Evolutionary conservation across 2,329 filamentous ascomycete genomes (phyloP).

Genomic region (Capronia coronata): DNA sequence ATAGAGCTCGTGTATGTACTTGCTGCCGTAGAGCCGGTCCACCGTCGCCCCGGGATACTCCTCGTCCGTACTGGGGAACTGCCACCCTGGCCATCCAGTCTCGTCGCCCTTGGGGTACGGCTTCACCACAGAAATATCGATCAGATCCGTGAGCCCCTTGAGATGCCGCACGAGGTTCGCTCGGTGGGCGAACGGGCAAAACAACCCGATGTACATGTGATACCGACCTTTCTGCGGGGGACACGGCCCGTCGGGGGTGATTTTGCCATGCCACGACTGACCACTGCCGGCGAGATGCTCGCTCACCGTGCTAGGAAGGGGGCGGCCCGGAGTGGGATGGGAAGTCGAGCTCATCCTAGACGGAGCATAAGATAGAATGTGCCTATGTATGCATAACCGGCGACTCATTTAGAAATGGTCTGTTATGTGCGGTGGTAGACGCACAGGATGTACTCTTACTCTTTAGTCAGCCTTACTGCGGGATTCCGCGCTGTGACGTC

Average conservation of each 20-base stretch:
- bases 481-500: not conserved
- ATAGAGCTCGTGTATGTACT: slow-evolving; percentile 57
- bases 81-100: slow-evolving; percentile 58
- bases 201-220: slow-evolving; percentile 54
- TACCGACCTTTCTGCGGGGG: slow-evolving; percentile 48
- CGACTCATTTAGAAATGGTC: no score
- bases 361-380: no score
- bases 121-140: slow-evolving; percentile 53
- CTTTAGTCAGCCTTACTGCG: no score
- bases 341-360: slow-evolving; percentile 3
- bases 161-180: slow-evolving; percentile 53
- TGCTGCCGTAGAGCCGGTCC: slow-evolving; percentile 54
- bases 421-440: no score
- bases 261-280: slow-evolving; percentile 46
- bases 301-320: slow-evolving; percentile 18
- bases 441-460: no score
- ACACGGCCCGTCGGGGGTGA: slow-evolving; percentile 44
- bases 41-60: slow-evolving; percentile 55
- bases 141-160: slow-evolving; percentile 50
- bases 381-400: no score
- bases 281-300: slow-evolving; percentile 22
- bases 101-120: slow-evolving; percentile 61
- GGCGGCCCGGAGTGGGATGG: slow-evolving; percentile 12
- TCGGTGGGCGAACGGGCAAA: slow-evolving; percentile 61
- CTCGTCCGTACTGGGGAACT: slow-evolving; percentile 48